Conservation (phyloP, 1,139 yeast genomes). For the Candida neerlandica region DNA sequence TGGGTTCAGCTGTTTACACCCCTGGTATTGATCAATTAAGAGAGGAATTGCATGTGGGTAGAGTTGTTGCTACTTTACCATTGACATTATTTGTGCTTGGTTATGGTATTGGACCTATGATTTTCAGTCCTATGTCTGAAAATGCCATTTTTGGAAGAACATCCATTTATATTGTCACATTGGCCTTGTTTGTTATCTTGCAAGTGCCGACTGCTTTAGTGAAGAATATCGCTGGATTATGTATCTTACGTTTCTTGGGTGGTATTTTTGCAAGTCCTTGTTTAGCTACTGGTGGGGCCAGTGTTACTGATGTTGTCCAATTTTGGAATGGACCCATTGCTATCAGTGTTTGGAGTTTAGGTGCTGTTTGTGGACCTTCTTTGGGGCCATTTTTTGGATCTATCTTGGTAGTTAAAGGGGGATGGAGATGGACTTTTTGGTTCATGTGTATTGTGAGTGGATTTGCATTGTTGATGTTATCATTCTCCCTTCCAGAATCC, state of each 20-base stretch:
- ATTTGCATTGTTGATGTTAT: conserved; percentile 30
- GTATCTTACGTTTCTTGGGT: conserved; percentile 34
- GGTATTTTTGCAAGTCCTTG: conserved; percentile 42
- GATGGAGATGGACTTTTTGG: conserved; percentile 54
- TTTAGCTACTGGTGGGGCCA: conserved; percentile 42
- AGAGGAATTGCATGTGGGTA: conserved; percentile 42
- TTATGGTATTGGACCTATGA: conserved; percentile 58
- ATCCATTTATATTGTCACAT: conserved; percentile 31
- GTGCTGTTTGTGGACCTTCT: conserved; percentile 36
- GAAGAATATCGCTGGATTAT: conserved; percentile 32
- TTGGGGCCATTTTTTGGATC: conserved; percentile 38
- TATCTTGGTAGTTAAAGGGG: conserved; percentile 24
- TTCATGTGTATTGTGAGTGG: conserved; percentile 40
- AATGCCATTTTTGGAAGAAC: conserved; percentile 55
- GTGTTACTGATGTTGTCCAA: conserved; percentile 30
- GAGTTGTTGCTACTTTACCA: conserved; percentile 48
- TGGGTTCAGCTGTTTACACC: conserved; percentile 33
- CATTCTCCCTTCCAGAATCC: conserved; percentile 53
- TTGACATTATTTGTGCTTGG: conserved; percentile 48
- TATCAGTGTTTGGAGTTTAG: conserved; percentile 33
- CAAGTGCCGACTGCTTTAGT: conserved; percentile 39
- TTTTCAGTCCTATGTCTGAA: conserved; percentile 59
- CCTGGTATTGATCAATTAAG: conserved; percentile 37
- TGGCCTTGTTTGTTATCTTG: conserved; percentile 30
- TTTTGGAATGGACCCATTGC: conserved; percentile 31